Conservation (phyloP, 2,329 filamentous ascomycete genomes). For the Fusarium sp. region DNA sequence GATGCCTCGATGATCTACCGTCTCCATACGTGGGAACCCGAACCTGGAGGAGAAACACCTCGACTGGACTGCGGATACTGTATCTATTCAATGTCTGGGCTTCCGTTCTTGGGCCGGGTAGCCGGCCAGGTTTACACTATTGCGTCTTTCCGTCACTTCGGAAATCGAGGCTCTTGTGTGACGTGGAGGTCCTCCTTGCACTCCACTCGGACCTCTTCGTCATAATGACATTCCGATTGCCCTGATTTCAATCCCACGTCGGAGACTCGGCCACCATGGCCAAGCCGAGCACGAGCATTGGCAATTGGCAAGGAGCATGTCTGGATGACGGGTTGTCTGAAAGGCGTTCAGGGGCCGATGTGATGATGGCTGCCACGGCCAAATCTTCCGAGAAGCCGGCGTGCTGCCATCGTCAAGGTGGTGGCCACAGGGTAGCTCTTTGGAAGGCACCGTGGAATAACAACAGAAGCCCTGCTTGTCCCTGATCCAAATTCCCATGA, state of each 20-base stretch:
- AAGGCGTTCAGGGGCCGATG: slow-evolving; percentile 17
- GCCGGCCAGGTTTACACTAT: background rate
- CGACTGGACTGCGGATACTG: slow-evolving; percentile 4
- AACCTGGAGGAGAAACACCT: slow-evolving; percentile 16
- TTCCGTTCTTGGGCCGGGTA: slow-evolving; percentile 10
- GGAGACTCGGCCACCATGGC: slow-evolving; percentile 3
- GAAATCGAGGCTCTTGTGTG: background rate
- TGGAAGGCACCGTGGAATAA: background rate
- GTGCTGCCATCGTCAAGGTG: slow-evolving; percentile 3
- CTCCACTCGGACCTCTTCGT: slow-evolving; percentile 20
- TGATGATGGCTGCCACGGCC: background rate
- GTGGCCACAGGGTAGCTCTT: slow-evolving; percentile 17
- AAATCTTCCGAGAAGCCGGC: background rate
- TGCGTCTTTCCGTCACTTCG: slow-evolving; percentile 3
- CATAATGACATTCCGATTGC: slow-evolving; percentile 38
- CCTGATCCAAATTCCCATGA: slow-evolving; percentile 16
- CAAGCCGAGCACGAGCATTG: slow-evolving; percentile 14
- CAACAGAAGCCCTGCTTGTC: background rate
- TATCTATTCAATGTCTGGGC: background rate
- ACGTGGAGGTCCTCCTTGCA: slow-evolving; percentile 1
- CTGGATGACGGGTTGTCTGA: background rate
- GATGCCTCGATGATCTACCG: slow-evolving; percentile 29
- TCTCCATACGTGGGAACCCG: slow-evolving; percentile 14
- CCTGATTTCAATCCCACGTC: slow-evolving; percentile 7
- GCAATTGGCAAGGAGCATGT: slow-evolving; percentile 1